Conservation (phyloP, 495 filamentous ascomycete genomes). For the Hypoxylon perforatum region DNA sequence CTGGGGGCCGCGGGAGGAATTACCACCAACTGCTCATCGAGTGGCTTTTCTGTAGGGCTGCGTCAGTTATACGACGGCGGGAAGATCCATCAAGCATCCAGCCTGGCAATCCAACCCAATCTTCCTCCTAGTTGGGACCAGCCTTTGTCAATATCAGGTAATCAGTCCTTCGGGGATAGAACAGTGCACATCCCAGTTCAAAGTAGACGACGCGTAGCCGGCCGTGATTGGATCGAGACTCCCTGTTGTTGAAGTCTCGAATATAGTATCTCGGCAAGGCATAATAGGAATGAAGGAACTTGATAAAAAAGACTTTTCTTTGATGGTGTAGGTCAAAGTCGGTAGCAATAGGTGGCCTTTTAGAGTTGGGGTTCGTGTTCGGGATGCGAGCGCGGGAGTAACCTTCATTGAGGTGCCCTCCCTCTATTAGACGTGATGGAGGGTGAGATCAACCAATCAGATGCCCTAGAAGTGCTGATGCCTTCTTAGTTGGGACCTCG, state of each 20-base stretch:
- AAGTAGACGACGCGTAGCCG: conserved; percentile 3
- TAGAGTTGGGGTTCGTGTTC: conserved; percentile 44
- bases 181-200: conserved; percentile 8
- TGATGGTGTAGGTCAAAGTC: conserved; percentile 24
- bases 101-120: conserved; percentile 41
- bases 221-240: conserved; percentile 20
- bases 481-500: conserved; percentile 45
- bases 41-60: conserved; percentile 48
- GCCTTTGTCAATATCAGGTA: conserved; percentile 39
- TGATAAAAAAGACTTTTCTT: neutral
- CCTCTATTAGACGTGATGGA: conserved; percentile 35
- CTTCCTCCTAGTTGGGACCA: conserved; percentile 16
- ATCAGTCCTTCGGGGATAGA: conserved; percentile 13
- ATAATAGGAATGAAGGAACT: conserved; percentile 27
- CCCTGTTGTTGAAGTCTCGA: conserved; percentile 33
- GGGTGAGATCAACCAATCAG: conserved; percentile 38
- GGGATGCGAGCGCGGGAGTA: conserved; percentile 43
- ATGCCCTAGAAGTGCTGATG: conserved; percentile 23
- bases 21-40: conserved; percentile 29
- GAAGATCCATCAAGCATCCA: conserved; percentile 41
- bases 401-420: conserved; percentile 40
- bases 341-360: conserved; percentile 36
- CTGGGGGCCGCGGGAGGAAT: conserved; percentile 36
- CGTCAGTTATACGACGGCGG: conserved; percentile 44
- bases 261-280: conserved; percentile 42